Conservation (phyloP, 208 protist genomes). For the Acanthamoeba sp. region DNA sequence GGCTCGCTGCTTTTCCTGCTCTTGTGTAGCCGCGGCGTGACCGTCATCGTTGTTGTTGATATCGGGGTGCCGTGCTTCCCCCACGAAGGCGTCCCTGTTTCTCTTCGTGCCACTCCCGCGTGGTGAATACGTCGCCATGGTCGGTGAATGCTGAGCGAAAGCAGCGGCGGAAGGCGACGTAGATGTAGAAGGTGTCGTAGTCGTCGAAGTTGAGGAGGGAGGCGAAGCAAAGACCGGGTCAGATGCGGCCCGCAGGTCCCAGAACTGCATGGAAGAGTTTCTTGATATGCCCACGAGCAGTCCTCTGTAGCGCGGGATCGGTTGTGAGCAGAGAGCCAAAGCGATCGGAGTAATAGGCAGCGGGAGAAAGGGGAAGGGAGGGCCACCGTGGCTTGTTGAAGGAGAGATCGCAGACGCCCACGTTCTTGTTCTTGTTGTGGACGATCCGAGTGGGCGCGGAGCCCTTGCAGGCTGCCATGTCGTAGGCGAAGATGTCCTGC, state of each 20-base stretch:
- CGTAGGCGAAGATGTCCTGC: constrained; percentile 32
- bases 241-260: constrained; percentile 1
- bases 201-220: too few species aligned
- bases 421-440: constrained; percentile 23
- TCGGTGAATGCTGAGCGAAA: neutral
- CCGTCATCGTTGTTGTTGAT: neutral
- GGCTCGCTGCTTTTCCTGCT: neutral
- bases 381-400: neutral
- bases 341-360: neutral
- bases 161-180: neutral
- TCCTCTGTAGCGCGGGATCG: neutral
- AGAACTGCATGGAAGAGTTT: constrained; percentile 5
- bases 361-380: neutral
- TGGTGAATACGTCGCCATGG: neutral
- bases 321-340: neutral
- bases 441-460: neutral
- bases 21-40: too few species aligned
- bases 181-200: neutral
- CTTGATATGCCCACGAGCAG: neutral
- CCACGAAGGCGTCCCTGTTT: neutral
- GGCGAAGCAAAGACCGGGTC: neutral
- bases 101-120: neutral
- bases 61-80: neutral
- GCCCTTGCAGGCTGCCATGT: neutral
- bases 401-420: neutral